Percentiles rank a stretch among this genome's conserved stretches.
Conservation (phyloP, 345 rosid species). For the Laguncularia racemosa region DNA sequence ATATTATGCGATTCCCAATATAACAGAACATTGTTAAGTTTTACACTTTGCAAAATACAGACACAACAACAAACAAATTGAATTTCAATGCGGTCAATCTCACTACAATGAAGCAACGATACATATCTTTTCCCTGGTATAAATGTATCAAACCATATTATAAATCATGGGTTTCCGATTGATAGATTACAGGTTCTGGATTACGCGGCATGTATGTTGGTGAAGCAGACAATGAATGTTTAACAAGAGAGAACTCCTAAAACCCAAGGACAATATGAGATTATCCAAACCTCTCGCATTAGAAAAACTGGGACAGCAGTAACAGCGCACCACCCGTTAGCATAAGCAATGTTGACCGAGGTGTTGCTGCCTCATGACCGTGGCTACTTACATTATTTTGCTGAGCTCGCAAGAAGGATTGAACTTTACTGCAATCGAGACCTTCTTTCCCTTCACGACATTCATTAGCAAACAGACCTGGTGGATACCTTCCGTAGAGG, state of each 20-base stretch:
- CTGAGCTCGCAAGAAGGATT: no score
- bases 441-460: constrained; percentile 20
- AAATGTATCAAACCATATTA: no score
- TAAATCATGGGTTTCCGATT: no score
- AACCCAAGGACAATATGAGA: neutral
- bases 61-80: no score
- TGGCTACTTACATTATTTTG: neutral
- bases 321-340: constrained; percentile 15
- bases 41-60: no score
- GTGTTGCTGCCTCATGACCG: neutral
- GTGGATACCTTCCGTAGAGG: constrained; percentile 58
- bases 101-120: no score
- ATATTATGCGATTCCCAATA: no score
- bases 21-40: no score
- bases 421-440: constrained; percentile 27
- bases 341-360: constrained; percentile 10
- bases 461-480: constrained; percentile 54
- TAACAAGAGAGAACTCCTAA: neutral
- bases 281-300: constrained; percentile 1
- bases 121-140: no score
- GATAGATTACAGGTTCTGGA: no score
- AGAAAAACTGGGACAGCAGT: constrained; percentile 18
- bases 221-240: neutral
- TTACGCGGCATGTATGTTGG: no score
- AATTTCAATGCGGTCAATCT: no score